These are phyloP conservation scores for Spencermartinsiella ligniputridi DNA, from an alignment of 1,139 yeast genomes.

Conservation along the genomic window DNA sequence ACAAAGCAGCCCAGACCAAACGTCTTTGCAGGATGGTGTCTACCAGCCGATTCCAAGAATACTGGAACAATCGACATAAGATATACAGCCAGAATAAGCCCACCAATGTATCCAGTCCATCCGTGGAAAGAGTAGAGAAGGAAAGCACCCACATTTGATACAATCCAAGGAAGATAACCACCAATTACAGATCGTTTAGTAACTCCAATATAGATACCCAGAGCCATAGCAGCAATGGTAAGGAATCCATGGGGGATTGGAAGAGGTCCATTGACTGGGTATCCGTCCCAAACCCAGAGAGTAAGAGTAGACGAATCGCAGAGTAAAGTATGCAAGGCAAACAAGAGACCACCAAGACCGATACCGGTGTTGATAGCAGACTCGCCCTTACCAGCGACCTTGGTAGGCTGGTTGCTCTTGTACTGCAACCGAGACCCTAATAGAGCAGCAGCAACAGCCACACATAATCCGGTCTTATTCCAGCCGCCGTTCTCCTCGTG, in stretches of 20 bases:
- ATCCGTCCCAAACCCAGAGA: constrained; percentile 94
- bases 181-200: constrained; percentile 26
- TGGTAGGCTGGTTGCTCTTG: constrained; percentile 20
- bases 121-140: constrained; percentile 51
- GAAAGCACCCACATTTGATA: constrained; percentile 50
- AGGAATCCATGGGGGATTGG: constrained; percentile 81
- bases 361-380: constrained; percentile 47
- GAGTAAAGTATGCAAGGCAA: constrained; percentile 66
- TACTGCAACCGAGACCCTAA: constrained; percentile 42
- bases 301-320: constrained; percentile 82
- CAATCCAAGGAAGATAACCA: constrained; percentile 23
- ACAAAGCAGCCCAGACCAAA: constrained; percentile 55
- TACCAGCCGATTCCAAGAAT: constrained; percentile 53
- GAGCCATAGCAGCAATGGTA: constrained; percentile 54
- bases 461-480: constrained; percentile 62
- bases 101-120: constrained; percentile 86
- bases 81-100: constrained; percentile 59
- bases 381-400: constrained; percentile 28
- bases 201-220: constrained; percentile 53
- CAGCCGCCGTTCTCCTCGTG: constrained; percentile 81
- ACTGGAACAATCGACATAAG: constrained; percentile 61
- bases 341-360: constrained; percentile 77
- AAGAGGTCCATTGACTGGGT: constrained; percentile 78
- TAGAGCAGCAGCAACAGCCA: constrained; percentile 64
- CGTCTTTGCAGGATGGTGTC: constrained; percentile 54